phyloP scores from a whole-genome alignment of 495 filamentous ascomycete genomes.

The Podospora anserina region DNA sequence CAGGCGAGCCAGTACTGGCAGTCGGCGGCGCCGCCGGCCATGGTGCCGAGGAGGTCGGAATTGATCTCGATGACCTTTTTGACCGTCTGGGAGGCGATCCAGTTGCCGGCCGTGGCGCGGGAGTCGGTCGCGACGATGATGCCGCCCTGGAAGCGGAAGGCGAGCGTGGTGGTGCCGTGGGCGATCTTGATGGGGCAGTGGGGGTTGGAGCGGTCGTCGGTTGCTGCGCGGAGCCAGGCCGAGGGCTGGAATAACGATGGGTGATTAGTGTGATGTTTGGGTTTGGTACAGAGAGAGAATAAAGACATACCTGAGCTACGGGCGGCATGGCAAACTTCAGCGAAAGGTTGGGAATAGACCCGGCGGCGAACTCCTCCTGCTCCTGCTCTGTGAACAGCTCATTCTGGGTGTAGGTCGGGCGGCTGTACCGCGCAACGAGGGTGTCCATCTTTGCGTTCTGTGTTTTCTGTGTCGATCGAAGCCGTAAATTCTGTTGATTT shows the following conservation, averaged over 20 bases:
- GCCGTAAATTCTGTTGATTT: constrained; percentile 7
- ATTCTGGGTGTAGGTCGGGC: constrained; percentile 60
- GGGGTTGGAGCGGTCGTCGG: constrained; percentile 95
- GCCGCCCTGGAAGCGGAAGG: constrained; percentile 94
- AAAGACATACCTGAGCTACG: constrained; percentile 71
- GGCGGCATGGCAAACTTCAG: constrained; percentile 92
- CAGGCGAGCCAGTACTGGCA: constrained; percentile 99
- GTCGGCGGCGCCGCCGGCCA: constrained; percentile 98
- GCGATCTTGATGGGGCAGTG: constrained; percentile 98
- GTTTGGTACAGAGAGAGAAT: background rate
- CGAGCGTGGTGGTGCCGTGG: constrained; percentile 97
- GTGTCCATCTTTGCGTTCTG: constrained; percentile 68
- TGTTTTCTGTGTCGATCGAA: background rate
- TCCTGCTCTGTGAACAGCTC: constrained; percentile 72
- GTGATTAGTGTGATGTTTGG: background rate
- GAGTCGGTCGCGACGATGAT: constrained; percentile 99
- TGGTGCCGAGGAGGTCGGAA: constrained; percentile 87
- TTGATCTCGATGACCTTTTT: constrained; percentile 99
- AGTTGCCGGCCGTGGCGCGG: constrained; percentile 90
- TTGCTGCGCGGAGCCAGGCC: constrained; percentile 92
- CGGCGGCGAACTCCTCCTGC: constrained; percentile 65
- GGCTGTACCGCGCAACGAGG: constrained; percentile 85
- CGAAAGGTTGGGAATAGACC: constrained; percentile 64
- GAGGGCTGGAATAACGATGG: constrained; percentile 55
- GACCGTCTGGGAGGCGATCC: constrained; percentile 98